Evolutionary conservation across 2,329 filamentous ascomycete genomes (phyloP).

Genomic region (Monilinia fructigena): DNA sequence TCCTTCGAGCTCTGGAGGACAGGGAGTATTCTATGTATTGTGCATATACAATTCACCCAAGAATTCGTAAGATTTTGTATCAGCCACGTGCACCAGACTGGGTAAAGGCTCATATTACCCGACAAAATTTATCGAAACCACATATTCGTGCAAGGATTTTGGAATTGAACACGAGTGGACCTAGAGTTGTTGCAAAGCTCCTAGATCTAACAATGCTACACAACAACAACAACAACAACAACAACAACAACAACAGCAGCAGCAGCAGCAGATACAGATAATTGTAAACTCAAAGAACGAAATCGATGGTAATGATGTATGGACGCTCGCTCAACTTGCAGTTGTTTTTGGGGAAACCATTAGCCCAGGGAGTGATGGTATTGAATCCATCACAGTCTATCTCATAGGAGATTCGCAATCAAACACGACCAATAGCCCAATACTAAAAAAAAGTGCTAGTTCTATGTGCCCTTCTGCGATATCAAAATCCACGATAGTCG

Average conservation of each 20-base stretch:
- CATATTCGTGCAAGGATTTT: background rate
- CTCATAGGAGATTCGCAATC: no score
- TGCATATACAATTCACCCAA: background rate
- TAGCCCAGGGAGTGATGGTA: no score
- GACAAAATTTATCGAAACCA: background rate
- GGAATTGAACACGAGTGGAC: background rate
- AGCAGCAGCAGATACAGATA: background rate
- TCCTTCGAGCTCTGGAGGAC: no score
- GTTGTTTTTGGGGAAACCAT: background rate
- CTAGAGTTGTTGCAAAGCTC: background rate
- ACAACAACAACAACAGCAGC: background rate
- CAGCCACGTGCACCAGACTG: background rate
- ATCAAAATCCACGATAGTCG: no score
- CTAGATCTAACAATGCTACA: background rate
- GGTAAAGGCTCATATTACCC: constrained; percentile 5
- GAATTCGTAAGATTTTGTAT: no score
- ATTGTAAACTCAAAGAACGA: background rate
- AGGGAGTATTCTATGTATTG: background rate
- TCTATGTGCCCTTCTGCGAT: no score
- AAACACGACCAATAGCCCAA: no score
- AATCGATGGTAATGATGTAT: background rate
- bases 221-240: background rate
- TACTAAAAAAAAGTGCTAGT: no score
- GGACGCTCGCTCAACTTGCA: constrained; percentile 11
- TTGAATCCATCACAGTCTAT: no score